Percentiles rank a stretch among this genome's conserved stretches.
phyloP scores from a whole-genome alignment of 2,329 filamentous ascomycete species.

The Fusarium tanahbumbuense region DNA sequence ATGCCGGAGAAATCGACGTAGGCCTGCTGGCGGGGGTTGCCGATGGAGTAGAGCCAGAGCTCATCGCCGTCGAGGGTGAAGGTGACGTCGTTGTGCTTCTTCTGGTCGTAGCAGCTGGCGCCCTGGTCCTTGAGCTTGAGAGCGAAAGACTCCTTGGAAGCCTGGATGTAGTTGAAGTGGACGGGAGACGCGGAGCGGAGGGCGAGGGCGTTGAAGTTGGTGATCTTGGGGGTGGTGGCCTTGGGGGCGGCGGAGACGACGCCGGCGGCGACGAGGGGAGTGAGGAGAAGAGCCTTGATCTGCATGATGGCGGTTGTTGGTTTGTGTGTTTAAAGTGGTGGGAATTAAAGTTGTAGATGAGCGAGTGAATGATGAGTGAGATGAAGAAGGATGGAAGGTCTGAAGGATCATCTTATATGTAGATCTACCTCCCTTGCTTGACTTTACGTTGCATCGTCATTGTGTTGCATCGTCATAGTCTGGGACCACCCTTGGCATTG shows the following conservation, averaged over 20 bases:
- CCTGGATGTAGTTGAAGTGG: slow-evolving; percentile 60
- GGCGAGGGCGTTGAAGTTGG: slow-evolving; percentile 61
- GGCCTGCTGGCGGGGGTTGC: slow-evolving; percentile 58
- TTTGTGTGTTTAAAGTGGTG: background rate
- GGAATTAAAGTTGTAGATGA: background rate
- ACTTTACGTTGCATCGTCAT: slow-evolving; percentile 3
- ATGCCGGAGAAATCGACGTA: slow-evolving; percentile 69
- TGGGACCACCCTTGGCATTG: background rate
- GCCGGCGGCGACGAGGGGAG: slow-evolving; percentile 44
- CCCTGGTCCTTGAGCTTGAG: slow-evolving; percentile 59
- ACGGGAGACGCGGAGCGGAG: slow-evolving; percentile 62
- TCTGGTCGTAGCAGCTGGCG: slow-evolving; percentile 59
- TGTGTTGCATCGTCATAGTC: background rate
- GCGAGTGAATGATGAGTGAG: slow-evolving; percentile 6
- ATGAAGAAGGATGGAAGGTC: background rate
- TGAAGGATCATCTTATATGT: slow-evolving; percentile 19
- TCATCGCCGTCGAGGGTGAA: slow-evolving; percentile 60
- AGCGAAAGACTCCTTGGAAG: slow-evolving; percentile 57
- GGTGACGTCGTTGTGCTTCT: slow-evolving; percentile 57
- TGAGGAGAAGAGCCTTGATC: slow-evolving; percentile 43
- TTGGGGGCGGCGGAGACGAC: slow-evolving; percentile 41
- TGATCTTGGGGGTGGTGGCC: slow-evolving; percentile 36
- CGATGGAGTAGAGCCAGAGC: slow-evolving; percentile 59
- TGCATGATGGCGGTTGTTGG: slow-evolving; percentile 43
- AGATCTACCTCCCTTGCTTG: background rate